These are phyloP conservation scores for Kuraishia borneana DNA, from an alignment of 805 yeast genomes.

Conservation along the genomic window DNA sequence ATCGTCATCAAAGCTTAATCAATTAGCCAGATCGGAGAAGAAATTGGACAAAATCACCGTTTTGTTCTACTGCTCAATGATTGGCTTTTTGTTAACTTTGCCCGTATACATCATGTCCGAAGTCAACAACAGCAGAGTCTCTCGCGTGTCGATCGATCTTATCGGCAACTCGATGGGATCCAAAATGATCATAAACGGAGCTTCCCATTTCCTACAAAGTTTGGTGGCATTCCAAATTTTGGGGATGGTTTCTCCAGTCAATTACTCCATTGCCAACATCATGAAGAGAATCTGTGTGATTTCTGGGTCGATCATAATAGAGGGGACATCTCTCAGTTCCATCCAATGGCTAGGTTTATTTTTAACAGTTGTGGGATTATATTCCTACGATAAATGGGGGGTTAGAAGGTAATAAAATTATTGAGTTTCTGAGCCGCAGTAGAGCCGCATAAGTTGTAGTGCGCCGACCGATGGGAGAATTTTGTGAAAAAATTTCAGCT, in stretches of 20 bases:
- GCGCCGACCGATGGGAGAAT: too few relatives aligned
- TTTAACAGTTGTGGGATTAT: constrained; percentile 50
- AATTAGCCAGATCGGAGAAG: constrained; percentile 8
- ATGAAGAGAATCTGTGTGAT: constrained; percentile 66
- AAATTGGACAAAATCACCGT: constrained; percentile 65
- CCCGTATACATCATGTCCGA: constrained; percentile 59
- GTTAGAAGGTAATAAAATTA: too few relatives aligned
- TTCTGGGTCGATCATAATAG: constrained; percentile 53
- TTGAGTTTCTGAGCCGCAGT: too few relatives aligned
- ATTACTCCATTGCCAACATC: constrained; percentile 71
- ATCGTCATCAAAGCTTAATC: not conserved
- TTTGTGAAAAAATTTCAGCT: too few relatives aligned
- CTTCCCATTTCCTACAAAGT: constrained; percentile 62
- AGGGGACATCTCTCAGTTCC: constrained; percentile 29
- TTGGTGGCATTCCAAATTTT: constrained; percentile 67
- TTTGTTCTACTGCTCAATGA: constrained; percentile 55
- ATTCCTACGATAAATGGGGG: constrained; percentile 68
- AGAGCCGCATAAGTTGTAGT: too few relatives aligned
- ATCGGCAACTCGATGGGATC: constrained; percentile 15
- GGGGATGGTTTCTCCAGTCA: constrained; percentile 63
- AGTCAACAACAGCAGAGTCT: constrained; percentile 14
- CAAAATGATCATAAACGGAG: constrained; percentile 49
- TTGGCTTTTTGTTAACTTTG: constrained; percentile 57
- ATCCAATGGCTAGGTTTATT: constrained; percentile 40
- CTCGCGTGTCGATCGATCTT: constrained; percentile 20